Evolutionary conservation across 2,329 filamentous ascomycete genomes (phyloP).

Genomic region (Pseudovirgaria hyperparasitica): DNA sequence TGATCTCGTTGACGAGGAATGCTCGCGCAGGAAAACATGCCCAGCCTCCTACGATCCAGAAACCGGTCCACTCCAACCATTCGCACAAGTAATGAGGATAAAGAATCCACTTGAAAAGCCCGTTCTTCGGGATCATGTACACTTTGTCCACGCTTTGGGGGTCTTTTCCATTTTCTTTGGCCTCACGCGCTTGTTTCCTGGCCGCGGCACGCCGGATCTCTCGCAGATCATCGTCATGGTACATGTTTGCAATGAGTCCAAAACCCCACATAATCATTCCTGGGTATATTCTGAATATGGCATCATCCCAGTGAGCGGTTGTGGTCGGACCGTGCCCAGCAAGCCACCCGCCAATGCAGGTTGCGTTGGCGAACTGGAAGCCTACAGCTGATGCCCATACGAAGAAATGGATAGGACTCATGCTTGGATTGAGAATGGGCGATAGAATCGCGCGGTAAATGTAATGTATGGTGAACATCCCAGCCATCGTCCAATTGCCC

Average conservation of each 20-base stretch:
- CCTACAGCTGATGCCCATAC: constrained; percentile 51
- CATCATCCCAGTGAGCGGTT: constrained; percentile 37
- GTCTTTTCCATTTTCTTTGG: constrained; percentile 31
- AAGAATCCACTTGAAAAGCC: constrained; percentile 69
- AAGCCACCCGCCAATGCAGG: constrained; percentile 67
- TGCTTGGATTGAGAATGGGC: constrained; percentile 72
- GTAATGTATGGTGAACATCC: constrained; percentile 72
- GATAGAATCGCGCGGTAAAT: constrained; percentile 74
- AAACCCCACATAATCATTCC: constrained; percentile 66
- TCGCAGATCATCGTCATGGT: constrained; percentile 79
- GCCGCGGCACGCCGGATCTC: constrained; percentile 66
- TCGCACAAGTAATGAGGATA: constrained; percentile 94
- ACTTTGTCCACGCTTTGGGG: constrained; percentile 56
- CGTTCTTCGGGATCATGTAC: constrained; percentile 75
- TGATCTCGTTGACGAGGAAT: constrained; percentile 76
- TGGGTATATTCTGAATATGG: constrained; percentile 34
- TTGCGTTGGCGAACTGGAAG: constrained; percentile 75
- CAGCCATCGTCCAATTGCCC: constrained; percentile 66
- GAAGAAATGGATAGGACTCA: constrained; percentile 71
- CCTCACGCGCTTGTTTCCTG: constrained; percentile 40
- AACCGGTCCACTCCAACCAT: constrained; percentile 93
- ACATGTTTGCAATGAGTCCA: constrained; percentile 70
- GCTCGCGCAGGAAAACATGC: constrained; percentile 60
- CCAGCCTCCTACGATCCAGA: constrained; percentile 59
- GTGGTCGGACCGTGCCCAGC: constrained; percentile 65